Conservation (phyloP, 179 eudicot genomes). For the Sideroxylon spinosum region DNA sequence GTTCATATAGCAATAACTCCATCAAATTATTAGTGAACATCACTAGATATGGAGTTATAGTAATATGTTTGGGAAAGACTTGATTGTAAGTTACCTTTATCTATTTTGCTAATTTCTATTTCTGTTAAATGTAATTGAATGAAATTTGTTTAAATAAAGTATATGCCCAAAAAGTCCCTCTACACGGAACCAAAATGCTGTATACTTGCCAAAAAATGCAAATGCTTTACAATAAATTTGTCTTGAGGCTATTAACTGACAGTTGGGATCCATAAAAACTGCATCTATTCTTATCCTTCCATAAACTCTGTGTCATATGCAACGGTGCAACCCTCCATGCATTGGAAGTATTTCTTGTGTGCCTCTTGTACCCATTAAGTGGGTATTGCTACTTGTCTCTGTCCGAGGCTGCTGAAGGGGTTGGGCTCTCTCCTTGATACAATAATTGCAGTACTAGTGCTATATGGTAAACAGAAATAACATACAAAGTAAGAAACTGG, state of each 20-base stretch:
- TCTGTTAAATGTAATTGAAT: neutral
- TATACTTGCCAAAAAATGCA: too few species aligned
- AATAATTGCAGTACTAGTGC: neutral
- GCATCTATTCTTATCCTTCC: too few species aligned
- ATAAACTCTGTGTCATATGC: too few species aligned
- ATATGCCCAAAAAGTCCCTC: too few species aligned
- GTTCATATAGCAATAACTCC: neutral
- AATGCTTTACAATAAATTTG: too few species aligned
- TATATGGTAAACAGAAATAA: neutral
- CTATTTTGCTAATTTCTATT: neutral
- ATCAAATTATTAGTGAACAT: neutral
- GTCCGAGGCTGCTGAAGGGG: neutral
- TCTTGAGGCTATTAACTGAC: too few species aligned
- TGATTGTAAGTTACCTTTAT: neutral
- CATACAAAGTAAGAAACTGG: neutral
- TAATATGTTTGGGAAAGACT: neutral
- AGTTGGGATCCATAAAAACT: too few species aligned
- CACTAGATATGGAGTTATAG: neutral
- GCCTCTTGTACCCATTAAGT: neutral
- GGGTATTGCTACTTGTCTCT: neutral
- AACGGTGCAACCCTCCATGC: too few species aligned
- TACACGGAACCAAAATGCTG: too few species aligned
- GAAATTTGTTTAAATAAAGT: too few species aligned
- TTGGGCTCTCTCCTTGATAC: too few species aligned
- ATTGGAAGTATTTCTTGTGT: neutral